phyloP scores from a whole-genome alignment of 1,284 basidiomycete species.

The Moniliophthora roreri region DNA sequence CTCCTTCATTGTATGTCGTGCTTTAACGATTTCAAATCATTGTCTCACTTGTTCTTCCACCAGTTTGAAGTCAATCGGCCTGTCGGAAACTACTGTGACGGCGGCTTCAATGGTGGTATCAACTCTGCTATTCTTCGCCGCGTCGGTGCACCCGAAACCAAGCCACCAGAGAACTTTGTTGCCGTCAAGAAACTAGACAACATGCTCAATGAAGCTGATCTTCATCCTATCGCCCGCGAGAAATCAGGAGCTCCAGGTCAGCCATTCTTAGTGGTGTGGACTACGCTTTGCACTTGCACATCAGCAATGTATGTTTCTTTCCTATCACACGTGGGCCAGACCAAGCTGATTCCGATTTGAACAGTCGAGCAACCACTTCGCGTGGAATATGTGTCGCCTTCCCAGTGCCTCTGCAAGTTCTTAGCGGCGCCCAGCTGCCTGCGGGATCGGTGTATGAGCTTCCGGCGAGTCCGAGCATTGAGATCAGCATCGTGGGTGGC shows the following conservation, averaged over 20 bases:
- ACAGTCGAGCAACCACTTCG: conserved; percentile 21
- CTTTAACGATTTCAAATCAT: too few relatives aligned
- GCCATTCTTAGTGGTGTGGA: conserved; percentile 32
- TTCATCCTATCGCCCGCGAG: conserved; percentile 24
- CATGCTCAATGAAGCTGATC: conserved; percentile 30
- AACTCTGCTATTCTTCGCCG: conserved; percentile 41
- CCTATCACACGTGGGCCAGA: not conserved
- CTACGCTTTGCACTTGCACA: conserved; percentile 28
- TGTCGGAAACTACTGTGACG: conserved; percentile 33
- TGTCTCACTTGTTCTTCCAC: conserved; percentile 9
- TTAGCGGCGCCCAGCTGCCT: conserved; percentile 47
- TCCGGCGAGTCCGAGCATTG: conserved; percentile 44
- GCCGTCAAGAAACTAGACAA: conserved; percentile 8
- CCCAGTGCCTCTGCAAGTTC: conserved; percentile 51
- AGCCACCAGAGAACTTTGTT: conserved; percentile 2
- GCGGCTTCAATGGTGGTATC: conserved; percentile 22
- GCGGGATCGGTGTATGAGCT: conserved; percentile 42
- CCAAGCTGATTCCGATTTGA: not conserved
- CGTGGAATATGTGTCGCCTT: conserved; percentile 35
- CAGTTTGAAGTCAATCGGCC: conserved; percentile 33
- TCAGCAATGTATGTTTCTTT: conserved; percentile 21
- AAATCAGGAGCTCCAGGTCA: conserved; percentile 28
- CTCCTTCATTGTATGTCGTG: conserved; percentile 8
- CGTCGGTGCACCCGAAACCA: conserved; percentile 10
- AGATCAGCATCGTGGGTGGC: conserved; percentile 39